Base-by-base conservation (phyloP, 805 yeast genomes). In the Lachancea waltii region DNA sequence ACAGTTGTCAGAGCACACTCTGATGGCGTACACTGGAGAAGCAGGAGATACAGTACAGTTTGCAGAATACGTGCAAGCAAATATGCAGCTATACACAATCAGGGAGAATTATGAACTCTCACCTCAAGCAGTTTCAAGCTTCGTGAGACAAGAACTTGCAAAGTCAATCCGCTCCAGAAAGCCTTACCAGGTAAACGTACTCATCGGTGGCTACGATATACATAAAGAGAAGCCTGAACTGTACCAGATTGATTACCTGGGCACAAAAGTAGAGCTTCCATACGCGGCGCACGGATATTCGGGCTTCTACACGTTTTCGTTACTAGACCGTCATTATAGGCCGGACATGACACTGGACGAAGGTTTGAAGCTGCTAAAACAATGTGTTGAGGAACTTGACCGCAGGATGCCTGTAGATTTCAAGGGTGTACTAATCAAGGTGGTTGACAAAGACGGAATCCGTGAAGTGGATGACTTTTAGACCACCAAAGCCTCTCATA, bases 221-320 rank as follows among this genome's bases (percentile, higher is more conserved):
- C 73, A 71, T 46, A 69, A 68, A 6, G 61, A 69, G 28, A 68
- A 65, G 43, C 86, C 97, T 27, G 67, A 74, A 36, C 70, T 92
- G 53, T 80, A 83, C 55, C 86, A 90, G 81, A 83, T 92, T 49
- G 98, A 92, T 60, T 92, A 92, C 61, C 67, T 92, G 48, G 98
- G 98, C 6, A 85, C 98, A 2, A 77, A 81, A 48, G 95, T 81
- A 11, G 85, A 81, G 44, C 70, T 92, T 42, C 97, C 98, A 11
- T 92, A 92, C 58, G 95, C 94, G 13, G 97, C 97, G 2, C 98
- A 92, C 60, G 98, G 98, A 9, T 92, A 92, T 57, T 95, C 97
- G n/a, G 95, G 94, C 1, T 92, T 90, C 64, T 92, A 92, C 62
- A 79, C 95, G 22, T 73, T 86, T 62, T 84, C 97, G 2, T 67